phyloP scores from a whole-genome alignment of 768 basidiomycete species.

The Leucocoprinus birnbaumii region DNA sequence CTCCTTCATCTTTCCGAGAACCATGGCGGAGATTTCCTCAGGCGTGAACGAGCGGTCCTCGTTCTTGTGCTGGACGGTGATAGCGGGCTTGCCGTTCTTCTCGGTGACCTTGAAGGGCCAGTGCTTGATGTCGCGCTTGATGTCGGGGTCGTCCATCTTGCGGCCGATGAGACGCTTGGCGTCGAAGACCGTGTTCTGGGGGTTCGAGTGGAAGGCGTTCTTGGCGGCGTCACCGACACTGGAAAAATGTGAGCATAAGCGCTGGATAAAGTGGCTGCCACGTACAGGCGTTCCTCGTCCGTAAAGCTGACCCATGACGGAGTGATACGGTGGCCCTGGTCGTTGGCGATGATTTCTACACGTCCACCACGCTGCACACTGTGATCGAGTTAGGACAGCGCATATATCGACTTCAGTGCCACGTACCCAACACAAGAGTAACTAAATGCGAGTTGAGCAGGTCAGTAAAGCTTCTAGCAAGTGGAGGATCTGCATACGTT shows the following conservation, averaged over 20 bases:
- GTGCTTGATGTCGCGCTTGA: constrained; percentile 84
- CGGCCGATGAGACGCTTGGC: constrained; percentile 95
- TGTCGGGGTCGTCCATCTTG: constrained; percentile 76
- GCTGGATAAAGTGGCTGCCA: background rate
- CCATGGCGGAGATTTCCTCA: constrained; percentile 95
- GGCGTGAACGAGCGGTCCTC: constrained; percentile 84
- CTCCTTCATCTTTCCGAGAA: constrained; percentile 98
- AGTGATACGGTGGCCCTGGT: constrained; percentile 87
- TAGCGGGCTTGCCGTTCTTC: constrained; percentile 77
- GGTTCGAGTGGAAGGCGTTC: constrained; percentile 92
- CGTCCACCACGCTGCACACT: constrained; percentile 85
- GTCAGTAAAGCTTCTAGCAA: background rate
- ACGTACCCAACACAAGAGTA: constrained; percentile 96
- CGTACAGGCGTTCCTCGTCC: constrained; percentile 74
- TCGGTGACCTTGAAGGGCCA: constrained; percentile 86
- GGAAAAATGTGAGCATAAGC: background rate
- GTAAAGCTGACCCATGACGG: constrained; percentile 85
- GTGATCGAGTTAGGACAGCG: background rate
- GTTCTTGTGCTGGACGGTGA: constrained; percentile 76
- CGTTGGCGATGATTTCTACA: constrained; percentile 89
- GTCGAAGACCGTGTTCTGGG: constrained; percentile 92
- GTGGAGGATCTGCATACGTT: constrained; percentile 47
- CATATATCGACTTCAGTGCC: background rate
- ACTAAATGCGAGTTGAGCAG: constrained; percentile 36
- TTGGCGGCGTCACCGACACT: constrained; percentile 94